phyloP scores from a whole-genome alignment of 2,329 filamentous ascomycete species.

The Penicillium sp. region DNA sequence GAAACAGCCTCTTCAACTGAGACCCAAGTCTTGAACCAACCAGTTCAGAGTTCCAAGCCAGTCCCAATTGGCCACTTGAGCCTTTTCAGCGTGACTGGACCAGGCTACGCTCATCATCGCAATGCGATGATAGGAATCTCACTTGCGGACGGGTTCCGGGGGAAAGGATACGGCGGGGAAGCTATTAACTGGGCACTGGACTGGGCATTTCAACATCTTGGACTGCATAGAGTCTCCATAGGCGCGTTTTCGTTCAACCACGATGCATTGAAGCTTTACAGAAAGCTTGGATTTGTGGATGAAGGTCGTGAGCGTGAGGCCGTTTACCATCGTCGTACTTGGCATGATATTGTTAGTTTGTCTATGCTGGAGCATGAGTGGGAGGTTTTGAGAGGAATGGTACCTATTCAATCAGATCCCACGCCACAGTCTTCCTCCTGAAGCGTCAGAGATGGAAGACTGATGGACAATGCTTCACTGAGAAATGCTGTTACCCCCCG shows the following conservation, averaged over 20 bases:
- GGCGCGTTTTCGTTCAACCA: slow-evolving; percentile 7
- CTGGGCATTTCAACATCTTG: slow-evolving; percentile 10
- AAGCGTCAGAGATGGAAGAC: background rate
- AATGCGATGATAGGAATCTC: slow-evolving; percentile 3
- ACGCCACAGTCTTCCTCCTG: background rate
- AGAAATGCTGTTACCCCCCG: background rate
- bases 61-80: background rate
- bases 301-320: slow-evolving; percentile 15
- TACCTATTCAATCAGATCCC: background rate
- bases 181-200: slow-evolving; percentile 13
- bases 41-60: background rate
- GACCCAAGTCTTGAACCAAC: no score
- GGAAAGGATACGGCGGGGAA: slow-evolving; percentile 10
- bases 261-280: slow-evolving; percentile 8
- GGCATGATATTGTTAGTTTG: slow-evolving; percentile 12
- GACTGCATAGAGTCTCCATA: slow-evolving; percentile 7
- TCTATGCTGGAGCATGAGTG: slow-evolving; percentile 6
- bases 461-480: no score
- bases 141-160: background rate
- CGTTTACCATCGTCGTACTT: slow-evolving; percentile 3
- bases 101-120: background rate
- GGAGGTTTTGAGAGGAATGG: background rate
- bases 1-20: background rate
- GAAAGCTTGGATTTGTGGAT: slow-evolving; percentile 11
- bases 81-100: background rate